Percentiles rank a stretch among this genome's conserved stretches.
Evolutionary conservation across 495 filamentous ascomycete genomes (phyloP).

Genomic region (Penicillium longicatenatum): DNA sequence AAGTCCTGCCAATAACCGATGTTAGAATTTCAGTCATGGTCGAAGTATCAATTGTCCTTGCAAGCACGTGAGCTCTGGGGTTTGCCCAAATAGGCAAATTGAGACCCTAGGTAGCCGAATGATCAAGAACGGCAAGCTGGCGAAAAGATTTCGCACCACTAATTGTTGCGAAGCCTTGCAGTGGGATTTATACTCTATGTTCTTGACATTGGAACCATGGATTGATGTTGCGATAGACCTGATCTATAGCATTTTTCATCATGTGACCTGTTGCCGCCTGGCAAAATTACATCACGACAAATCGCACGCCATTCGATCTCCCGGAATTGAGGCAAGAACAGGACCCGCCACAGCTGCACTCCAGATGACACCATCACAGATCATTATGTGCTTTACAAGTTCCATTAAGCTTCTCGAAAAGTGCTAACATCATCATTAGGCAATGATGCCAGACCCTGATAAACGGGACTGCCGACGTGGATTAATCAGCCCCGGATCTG

Average conservation of each 20-base stretch:
- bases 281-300: not conserved
- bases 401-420: slow-evolving; percentile 1
- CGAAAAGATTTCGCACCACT: too few relatives aligned
- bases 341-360: slow-evolving; percentile 2
- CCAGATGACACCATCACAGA: slow-evolving; percentile 6
- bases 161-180: too few relatives aligned
- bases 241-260: not conserved
- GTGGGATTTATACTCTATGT: too few relatives aligned
- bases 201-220: not conserved
- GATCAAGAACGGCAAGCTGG: too few relatives aligned
- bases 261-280: not conserved
- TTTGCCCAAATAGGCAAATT: too few relatives aligned
- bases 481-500: slow-evolving; percentile 4
- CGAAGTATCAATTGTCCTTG: too few relatives aligned
- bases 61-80: too few relatives aligned
- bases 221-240: not conserved
- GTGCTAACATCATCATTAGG: slow-evolving; percentile 1
- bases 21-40: too few relatives aligned
- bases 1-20: too few relatives aligned
- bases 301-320: not conserved
- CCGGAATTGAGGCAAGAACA: not conserved
- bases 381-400: slow-evolving; percentile 1
- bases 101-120: too few relatives aligned
- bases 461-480: not conserved
- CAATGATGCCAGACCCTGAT: not conserved